Evolutionary conservation across 1,139 yeast species (phyloP), one percentile per base, ranked within the genome.

Genomic region (Meyerozyma guilliermondii): DNA sequence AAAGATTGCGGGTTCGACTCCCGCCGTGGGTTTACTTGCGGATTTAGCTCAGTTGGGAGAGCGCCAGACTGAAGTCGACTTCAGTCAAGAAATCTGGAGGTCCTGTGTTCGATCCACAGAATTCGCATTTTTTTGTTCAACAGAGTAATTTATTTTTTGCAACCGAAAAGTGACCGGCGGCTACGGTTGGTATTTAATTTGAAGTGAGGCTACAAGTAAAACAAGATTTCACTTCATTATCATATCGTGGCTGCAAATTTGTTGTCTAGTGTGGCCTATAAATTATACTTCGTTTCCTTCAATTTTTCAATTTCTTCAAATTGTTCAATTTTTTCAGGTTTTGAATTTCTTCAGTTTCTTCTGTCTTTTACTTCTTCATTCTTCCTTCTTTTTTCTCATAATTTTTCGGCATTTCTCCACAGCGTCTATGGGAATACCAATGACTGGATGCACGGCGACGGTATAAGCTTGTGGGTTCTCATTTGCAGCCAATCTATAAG

Each of bases 371-470:
- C n/a, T n/a, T 6, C 22, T 20, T 20, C 6, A 20, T 20, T 20
- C 6, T 7, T 20, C 22, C 22, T 7, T 20, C 6, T 20, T 7
- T 6, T 20, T 20, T 4, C 22, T 20, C 22, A 20, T 20, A 20
- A n/a, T 27, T 27, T 27, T 13, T 11, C 18, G 33, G 18, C 33
- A 29, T 3, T n/a, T 49, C 13, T 56, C 56, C 2, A 62, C 65
- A 13, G 44, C 34, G 3, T 54, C 60, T 2, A 49, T 26, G 2
- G 91, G 86, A 13, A 85, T 52, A 0, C 86, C 87, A 60, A 81
- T 83, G 0, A 85, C 68, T 0, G 94, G 94, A 54, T 83, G 76
- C 2, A 83, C 63, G 2, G 67, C 58, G 2, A 48, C 44, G 5
- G 72, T 68, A 38, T 60, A 34, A 13, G 18, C 18, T 9, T 48